Evolutionary conservation across 768 basidiomycete species (phyloP), one percentile per base, ranked within the genome.

Genomic region (Mycena albidolilacea): DNA sequence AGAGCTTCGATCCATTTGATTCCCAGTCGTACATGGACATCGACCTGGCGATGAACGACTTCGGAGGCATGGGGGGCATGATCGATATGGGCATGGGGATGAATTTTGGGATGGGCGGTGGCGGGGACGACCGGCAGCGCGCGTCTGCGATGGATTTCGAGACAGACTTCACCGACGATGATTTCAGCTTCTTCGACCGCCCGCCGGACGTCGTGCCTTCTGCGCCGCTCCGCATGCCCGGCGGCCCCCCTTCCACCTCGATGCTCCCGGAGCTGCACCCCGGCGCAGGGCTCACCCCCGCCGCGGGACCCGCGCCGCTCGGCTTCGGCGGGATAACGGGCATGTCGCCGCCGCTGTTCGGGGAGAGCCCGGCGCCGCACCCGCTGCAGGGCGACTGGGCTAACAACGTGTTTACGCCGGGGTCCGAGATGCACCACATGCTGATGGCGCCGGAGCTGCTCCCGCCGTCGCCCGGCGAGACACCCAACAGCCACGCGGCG

Each of bases 111-210:
- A 64, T 72, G 52, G 64, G 67, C 64, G 46, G 65, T 23, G 43
- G 60, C 46, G 64, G 43, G 44, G 54, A 55, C 39, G 69, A 72
- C 58, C 48, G 71, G 57, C 67, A 64, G 68, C 59, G 67, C 60
- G 59, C 67, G 48, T 23, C 66, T 7, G 59, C 67, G 46, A 82
- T 87, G 80, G 89, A 89, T 54, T 89, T 89, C 64, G 90, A 91
- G 43, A 88, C 90, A 23, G 87, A 85, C 1, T 92, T 96, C 76
- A 95, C 95, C 0, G 95, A 97, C 64, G 95, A 95, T 67, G 95
- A 97, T 80, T 97, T 96, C 80, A 92, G 89, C 79, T 96, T 95
- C 81, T 97, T 96, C 78, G 94, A 96, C 78, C 86, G 85, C 35
- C 91, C 90, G 0, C 84, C 87, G 50, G 52, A 54, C 37, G 57